Evolutionary conservation across 225 moss, liverwort and hornwort species (phyloP), one percentile per base, ranked within the genome.

Genomic region (Marchantia paleacea): DNA sequence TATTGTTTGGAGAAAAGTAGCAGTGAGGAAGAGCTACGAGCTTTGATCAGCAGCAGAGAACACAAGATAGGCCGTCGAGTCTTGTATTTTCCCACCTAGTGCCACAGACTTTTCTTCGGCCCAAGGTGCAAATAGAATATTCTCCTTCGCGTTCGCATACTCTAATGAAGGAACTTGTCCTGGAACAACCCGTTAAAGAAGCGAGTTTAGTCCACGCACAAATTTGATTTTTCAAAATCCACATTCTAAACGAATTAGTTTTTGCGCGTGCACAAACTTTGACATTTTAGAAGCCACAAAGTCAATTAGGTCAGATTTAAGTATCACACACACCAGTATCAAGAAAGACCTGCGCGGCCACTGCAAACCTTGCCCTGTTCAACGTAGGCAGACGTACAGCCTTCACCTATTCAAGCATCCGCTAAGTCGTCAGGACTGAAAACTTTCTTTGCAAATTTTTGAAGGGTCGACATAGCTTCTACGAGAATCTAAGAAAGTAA

Each of bases 341-440:
- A 55, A 99, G 92, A 65, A 92, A 99, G 31, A 88, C 86, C 72
- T 95, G 81, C 3, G 93, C 95, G 79, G 94, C 99, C 82, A 99
- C 90, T 65, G 90, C 95, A 88, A 99, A 99, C 85, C 99, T 92
- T 76, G 94, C 95, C 58, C 99, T 93, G 85, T 99, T 99, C 29
- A 99, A 55, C 8, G 99, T 95, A 76, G 95, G 88, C 76, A 94
- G 80, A 72, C 95, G 94, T 69, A 99, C 99, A 30, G 99, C 89
- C 85, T 92, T 99, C 16, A 99, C 95, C 97, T 99, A 83, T 28
- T 80, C 60, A 76, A 52, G 69, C 72, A 85, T 75, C 22, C 74
- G 53, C 52, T 39, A 51, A 25, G 31, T 22, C 15, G 72, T 72
- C 78, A 75, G 69, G 31, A 58, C 55, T 65, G 52, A 20, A 54